phyloP scores from a whole-genome alignment of 2,329 filamentous ascomycete species.

The Penicillium freii region DNA sequence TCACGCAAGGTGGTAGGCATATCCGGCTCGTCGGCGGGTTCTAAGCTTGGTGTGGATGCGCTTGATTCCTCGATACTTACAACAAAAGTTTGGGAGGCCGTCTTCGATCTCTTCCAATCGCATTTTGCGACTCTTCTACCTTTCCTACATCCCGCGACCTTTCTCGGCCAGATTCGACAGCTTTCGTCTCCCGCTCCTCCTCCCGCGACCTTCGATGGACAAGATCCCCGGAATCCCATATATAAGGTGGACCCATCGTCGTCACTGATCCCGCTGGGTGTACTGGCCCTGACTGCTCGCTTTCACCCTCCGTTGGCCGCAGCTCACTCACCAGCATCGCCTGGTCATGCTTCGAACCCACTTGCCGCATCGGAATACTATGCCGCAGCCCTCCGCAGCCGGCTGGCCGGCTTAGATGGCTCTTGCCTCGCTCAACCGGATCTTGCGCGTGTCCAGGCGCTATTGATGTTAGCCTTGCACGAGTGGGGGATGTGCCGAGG shows the following conservation, averaged over 20 bases:
- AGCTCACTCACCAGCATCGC: slow-evolving; percentile 48
- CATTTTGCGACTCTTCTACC: slow-evolving; percentile 58
- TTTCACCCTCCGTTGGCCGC: slow-evolving; percentile 53
- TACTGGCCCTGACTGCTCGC: slow-evolving; percentile 56
- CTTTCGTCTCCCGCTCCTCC: slow-evolving; percentile 26
- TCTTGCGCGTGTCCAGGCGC: slow-evolving; percentile 53
- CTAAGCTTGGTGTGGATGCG: slow-evolving; percentile 42
- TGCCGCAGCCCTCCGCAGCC: slow-evolving; percentile 51
- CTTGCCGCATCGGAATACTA: slow-evolving; percentile 55
- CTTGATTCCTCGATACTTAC: slow-evolving; percentile 53
- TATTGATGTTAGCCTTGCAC: slow-evolving; percentile 57
- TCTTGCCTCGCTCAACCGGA: slow-evolving; percentile 44
- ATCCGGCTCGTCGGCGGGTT: slow-evolving; percentile 30
- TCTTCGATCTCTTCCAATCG: slow-evolving; percentile 59
- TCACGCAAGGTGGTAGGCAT: slow-evolving; percentile 37
- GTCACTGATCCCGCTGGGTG: slow-evolving; percentile 54
- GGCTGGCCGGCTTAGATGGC: slow-evolving; percentile 46
- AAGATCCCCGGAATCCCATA: slow-evolving; percentile 31
- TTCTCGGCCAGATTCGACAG: slow-evolving; percentile 50
- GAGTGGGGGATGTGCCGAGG: slow-evolving; percentile 58
- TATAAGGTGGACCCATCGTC: slow-evolving; percentile 40
- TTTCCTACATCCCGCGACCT: slow-evolving; percentile 56
- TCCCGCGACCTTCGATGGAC: slow-evolving; percentile 19
- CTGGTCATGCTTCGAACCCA: slow-evolving; percentile 47
- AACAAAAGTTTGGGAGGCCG: slow-evolving; percentile 55